These are phyloP conservation scores for Dipodascus geniculatus DNA, from an alignment of 805 yeast species.

Conservation along the genomic window DNA sequence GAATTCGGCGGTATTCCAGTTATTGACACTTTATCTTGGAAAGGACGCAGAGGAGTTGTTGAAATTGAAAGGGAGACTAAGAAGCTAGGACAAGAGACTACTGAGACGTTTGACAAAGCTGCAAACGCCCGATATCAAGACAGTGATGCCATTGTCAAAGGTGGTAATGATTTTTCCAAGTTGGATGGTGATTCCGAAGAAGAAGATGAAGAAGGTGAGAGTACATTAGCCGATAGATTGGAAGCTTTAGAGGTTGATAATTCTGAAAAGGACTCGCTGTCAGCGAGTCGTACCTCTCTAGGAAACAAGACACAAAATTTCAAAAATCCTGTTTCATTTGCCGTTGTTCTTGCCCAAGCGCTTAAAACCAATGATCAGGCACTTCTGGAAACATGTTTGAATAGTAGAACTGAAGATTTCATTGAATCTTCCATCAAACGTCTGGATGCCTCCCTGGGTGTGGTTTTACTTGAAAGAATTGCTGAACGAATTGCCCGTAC, in stretches of 20 bases:
- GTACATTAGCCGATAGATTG: conserved; percentile 33
- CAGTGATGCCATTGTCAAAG: conserved; percentile 10
- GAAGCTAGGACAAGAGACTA: conserved; percentile 16
- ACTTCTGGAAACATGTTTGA: conserved; percentile 71
- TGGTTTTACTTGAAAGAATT: conserved; percentile 34
- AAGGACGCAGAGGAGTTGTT: conserved; percentile 10
- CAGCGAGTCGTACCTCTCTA: conserved; percentile 6
- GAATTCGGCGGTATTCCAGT: conserved; percentile 24
- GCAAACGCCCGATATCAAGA: conserved; percentile 28
- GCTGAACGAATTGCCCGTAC: conserved; percentile 40
- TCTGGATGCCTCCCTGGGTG: conserved; percentile 35
- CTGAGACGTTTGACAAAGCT: conserved; percentile 14
- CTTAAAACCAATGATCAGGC: conserved; percentile 77
- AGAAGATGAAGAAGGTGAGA: conserved; percentile 28
- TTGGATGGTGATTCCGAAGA: conserved; percentile 27
- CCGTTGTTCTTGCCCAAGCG: conserved; percentile 81
- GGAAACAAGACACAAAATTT: conserved; percentile 30
- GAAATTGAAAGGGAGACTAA: conserved; percentile 4
- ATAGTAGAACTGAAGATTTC: conserved; percentile 38
- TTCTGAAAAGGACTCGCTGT: conserved; percentile 15
- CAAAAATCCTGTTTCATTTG: conserved; percentile 60
- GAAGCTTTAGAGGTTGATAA: conserved; percentile 24
- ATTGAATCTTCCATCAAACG: conserved; percentile 44
- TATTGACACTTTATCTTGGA: conserved; percentile 23
- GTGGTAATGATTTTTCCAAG: conserved; percentile 18